These are phyloP conservation scores for Elaphomyces granulatus DNA, from an alignment of 495 filamentous ascomycete species.

Conservation along the genomic window DNA sequence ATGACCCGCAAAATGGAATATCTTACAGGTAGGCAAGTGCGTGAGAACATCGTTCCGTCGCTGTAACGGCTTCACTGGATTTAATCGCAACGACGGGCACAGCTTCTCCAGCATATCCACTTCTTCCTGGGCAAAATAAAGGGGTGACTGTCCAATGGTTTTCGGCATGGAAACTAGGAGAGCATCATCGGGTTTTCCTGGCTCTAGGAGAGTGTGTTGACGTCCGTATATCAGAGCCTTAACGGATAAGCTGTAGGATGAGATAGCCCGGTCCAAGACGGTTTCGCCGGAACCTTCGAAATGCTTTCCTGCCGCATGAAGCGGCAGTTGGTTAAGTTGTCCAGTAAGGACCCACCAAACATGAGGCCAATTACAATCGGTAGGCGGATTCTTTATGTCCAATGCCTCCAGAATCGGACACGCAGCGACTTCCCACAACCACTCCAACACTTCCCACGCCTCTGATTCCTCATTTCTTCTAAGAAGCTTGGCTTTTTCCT, in stretches of 20 bases:
- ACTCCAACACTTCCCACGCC: neutral
- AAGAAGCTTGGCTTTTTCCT: neutral
- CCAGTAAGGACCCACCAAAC: constrained; percentile 14
- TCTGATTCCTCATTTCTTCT: too few relatives aligned
- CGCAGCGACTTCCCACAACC: constrained; percentile 6
- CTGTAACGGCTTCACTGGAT: constrained; percentile 4
- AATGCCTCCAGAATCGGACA: constrained; percentile 6
- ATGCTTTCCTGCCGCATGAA: constrained; percentile 11
- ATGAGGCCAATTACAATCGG: constrained; percentile 4
- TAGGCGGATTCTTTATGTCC: neutral
- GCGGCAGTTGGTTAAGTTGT: constrained; percentile 4
- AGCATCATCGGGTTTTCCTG: constrained; percentile 4
- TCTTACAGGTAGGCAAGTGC: constrained; percentile 9
- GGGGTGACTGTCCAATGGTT: constrained; percentile 4
- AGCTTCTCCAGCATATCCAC: constrained; percentile 1
- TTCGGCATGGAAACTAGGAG: constrained; percentile 12
- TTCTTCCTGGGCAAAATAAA: constrained; percentile 4
- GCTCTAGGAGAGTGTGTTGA: neutral
- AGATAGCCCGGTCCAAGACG: constrained; percentile 14
- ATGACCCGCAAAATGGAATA: constrained; percentile 13
- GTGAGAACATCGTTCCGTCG: constrained; percentile 8
- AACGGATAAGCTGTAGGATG: constrained; percentile 17
- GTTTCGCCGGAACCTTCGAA: constrained; percentile 3
- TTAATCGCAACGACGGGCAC: neutral
- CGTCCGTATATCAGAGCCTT: constrained; percentile 10